phyloP scores from a whole-genome alignment of 805 yeast genomes.

The Lipomyces orientalis region DNA sequence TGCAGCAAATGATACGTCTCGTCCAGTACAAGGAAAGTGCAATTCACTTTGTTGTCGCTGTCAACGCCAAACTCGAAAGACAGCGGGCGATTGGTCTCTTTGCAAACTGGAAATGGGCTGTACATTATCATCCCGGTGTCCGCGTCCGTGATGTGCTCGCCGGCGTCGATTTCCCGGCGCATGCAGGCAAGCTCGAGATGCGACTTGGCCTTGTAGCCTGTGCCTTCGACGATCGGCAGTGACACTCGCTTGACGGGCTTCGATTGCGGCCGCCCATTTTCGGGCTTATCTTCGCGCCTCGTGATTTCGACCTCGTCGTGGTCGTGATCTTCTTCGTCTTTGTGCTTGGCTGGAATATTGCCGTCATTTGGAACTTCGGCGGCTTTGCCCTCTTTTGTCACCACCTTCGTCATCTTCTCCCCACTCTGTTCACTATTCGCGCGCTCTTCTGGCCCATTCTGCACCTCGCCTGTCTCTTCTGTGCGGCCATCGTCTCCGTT shows the following conservation, averaged over 20 bases:
- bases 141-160: slow-evolving; percentile 72
- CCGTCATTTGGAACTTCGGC: not conserved
- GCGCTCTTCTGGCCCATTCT: not conserved
- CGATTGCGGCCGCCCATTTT: not conserved
- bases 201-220: slow-evolving; percentile 10
- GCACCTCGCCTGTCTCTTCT: slow-evolving; percentile 16
- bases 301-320: not conserved
- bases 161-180: slow-evolving; percentile 70
- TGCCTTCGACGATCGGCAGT: slow-evolving; percentile 16
- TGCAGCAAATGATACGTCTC: slow-evolving; percentile 74
- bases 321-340: not conserved
- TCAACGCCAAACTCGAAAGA: slow-evolving; percentile 58
- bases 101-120: slow-evolving; percentile 63
- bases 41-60: slow-evolving; percentile 54
- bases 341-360: not conserved
- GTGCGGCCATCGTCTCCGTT: slow-evolving; percentile 22
- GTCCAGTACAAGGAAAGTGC: slow-evolving; percentile 68
- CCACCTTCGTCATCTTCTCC: slow-evolving; percentile 2
- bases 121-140: slow-evolving; percentile 62
- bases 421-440: slow-evolving; percentile 4
- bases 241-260: slow-evolving; percentile 8
- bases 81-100: slow-evolving; percentile 67
- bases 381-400: slow-evolving; percentile 7
- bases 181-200: slow-evolving; percentile 56
- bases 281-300: not conserved